Conservation (phyloP, 2,329 filamentous ascomycete species). For the Ilyonectria robusta region DNA sequence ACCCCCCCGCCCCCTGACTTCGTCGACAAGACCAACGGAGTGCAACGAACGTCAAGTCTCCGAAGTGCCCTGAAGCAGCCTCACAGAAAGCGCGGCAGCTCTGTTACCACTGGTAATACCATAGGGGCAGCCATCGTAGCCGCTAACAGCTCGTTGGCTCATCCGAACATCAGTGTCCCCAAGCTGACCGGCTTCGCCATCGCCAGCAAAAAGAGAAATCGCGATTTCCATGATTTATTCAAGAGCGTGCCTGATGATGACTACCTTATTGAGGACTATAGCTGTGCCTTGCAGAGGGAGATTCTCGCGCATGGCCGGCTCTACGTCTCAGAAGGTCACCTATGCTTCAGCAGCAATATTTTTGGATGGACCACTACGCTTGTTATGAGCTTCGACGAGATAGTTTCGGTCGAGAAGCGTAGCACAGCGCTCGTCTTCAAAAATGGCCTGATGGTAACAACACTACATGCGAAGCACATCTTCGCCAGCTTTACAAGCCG, state of each 20-base stretch:
- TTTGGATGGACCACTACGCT: constrained; percentile 97
- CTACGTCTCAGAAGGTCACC: constrained; percentile 96
- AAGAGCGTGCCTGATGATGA: constrained; percentile 98
- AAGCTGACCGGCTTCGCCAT: constrained; percentile 96
- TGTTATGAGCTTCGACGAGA: constrained; percentile 98
- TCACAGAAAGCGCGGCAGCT: constrained; percentile 86
- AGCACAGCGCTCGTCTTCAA: constrained; percentile 96
- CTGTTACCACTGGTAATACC: constrained; percentile 75
- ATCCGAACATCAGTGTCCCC: constrained; percentile 74
- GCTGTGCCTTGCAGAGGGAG: constrained; percentile 94
- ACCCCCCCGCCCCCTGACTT: constrained; percentile 76
- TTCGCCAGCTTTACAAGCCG: constrained; percentile 96
- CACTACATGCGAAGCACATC: constrained; percentile 92
- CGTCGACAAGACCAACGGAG: constrained; percentile 72
- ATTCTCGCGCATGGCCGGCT: constrained; percentile 94
- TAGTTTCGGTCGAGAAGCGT: constrained; percentile 96
- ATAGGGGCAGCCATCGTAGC: constrained; percentile 81
- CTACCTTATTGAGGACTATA: constrained; percentile 98
- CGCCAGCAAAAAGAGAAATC: constrained; percentile 94
- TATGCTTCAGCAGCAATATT: constrained; percentile 99
- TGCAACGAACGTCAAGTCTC: constrained; percentile 77
- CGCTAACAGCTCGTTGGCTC: constrained; percentile 78
- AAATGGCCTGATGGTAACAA: constrained; percentile 97
- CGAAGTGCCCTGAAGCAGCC: constrained; percentile 70
- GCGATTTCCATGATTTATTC: constrained; percentile 94